Percentiles rank a stretch among this genome's conserved stretches.
phyloP scores from a whole-genome alignment of 192 early-diverging fungal species.

The Coemansia sp. region DNA sequence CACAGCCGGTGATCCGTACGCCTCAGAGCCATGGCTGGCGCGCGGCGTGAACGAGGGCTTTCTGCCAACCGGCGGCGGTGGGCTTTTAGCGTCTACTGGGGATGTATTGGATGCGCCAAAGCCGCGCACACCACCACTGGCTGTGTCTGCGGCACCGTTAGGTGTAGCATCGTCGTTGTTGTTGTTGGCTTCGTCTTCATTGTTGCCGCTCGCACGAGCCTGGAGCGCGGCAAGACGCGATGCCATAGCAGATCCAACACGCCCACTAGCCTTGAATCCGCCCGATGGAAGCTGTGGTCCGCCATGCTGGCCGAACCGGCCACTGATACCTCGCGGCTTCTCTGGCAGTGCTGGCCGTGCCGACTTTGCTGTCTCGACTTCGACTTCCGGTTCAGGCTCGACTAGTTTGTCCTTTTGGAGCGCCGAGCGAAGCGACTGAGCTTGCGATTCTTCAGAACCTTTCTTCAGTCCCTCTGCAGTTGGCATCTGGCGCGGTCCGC shows the following conservation, averaged over 20 bases:
- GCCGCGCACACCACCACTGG: slow-evolving; percentile 8
- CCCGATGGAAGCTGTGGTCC: slow-evolving; percentile 45
- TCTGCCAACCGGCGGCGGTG: slow-evolving; percentile 14
- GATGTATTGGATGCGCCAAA: not conserved
- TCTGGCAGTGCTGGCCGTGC: slow-evolving; percentile 30
- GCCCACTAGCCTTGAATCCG: slow-evolving; percentile 50
- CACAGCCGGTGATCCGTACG: not conserved
- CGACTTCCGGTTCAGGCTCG: slow-evolving; percentile 18
- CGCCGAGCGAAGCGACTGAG: slow-evolving; percentile 42
- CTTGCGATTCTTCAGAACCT: slow-evolving; percentile 41
- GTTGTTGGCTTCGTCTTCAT: slow-evolving; percentile 11
- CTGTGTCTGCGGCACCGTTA: slow-evolving; percentile 1
- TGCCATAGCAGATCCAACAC: slow-evolving; percentile 52
- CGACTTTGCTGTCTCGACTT: slow-evolving; percentile 6
- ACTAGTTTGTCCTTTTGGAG: slow-evolving; percentile 42
- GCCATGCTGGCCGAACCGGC: slow-evolving; percentile 20
- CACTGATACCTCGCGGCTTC: slow-evolving; percentile 40
- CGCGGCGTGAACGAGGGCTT: slow-evolving; percentile 36
- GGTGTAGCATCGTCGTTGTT: not conserved
- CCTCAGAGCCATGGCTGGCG: not conserved
- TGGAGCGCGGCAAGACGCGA: slow-evolving; percentile 53
- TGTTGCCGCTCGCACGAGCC: slow-evolving; percentile 28
- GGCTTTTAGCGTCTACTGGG: slow-evolving; percentile 10
- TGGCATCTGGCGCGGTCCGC: slow-evolving; percentile 52
- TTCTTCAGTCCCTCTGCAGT: slow-evolving; percentile 48